Percentiles rank a stretch among this genome's conserved stretches.
Conservation (phyloP, 108 stramenopile species). For the Craspedostauros australis region DNA sequence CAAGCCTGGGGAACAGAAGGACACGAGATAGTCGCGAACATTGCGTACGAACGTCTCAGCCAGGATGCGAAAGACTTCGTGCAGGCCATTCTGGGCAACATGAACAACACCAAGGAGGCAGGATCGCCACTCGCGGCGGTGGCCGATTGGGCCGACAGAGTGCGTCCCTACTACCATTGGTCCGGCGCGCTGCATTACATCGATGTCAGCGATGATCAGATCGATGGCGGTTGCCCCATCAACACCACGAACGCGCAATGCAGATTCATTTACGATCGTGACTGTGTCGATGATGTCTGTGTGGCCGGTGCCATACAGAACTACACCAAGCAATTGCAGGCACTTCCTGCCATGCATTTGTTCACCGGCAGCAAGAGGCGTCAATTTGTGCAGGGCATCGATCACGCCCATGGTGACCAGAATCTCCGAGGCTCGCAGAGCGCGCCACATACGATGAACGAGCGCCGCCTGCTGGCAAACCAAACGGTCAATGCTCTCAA, state of each 20-base stretch:
- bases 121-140: constrained; percentile 40
- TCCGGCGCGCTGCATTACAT: constrained; percentile 45
- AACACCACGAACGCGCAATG: constrained; percentile 14
- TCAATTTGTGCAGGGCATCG: too few relatives aligned
- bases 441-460: neutral
- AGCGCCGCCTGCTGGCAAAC: neutral
- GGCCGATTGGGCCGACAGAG: constrained; percentile 63
- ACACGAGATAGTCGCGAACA: constrained; percentile 48
- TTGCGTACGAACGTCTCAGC: constrained; percentile 40
- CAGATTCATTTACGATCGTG: constrained; percentile 37
- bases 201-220: constrained; percentile 43
- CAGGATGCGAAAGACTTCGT: constrained; percentile 14
- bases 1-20: constrained; percentile 48
- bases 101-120: neutral
- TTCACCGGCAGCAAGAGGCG: too few relatives aligned
- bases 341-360: neutral
- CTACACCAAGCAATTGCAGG: constrained; percentile 31
- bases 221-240: constrained; percentile 37
- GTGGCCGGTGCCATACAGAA: constrained; percentile 52
- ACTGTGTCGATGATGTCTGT: constrained; percentile 44
- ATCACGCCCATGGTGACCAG: neutral
- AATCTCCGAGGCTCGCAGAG: neutral
- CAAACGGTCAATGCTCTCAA: constrained; percentile 19
- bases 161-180: constrained; percentile 39
- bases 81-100: constrained; percentile 15